These are phyloP conservation scores for Naganishia kalamii DNA, from an alignment of 768 basidiomycete species.

Conservation along the genomic window DNA sequence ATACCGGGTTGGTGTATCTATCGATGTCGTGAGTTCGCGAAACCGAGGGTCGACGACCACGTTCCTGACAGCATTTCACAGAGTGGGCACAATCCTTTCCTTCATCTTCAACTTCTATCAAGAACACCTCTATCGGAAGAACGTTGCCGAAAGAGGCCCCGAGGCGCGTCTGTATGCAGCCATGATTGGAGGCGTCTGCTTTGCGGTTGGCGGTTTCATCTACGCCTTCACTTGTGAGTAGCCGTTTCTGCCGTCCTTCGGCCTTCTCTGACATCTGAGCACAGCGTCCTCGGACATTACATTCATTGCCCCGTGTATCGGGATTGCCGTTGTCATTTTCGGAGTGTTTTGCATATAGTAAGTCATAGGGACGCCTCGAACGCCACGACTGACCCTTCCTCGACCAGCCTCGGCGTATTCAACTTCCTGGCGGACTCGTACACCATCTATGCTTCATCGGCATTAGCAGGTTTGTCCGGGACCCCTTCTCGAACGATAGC, in stretches of 20 bases:
- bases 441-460: conserved; percentile 59
- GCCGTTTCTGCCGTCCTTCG: not conserved
- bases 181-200: conserved; percentile 38
- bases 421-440: conserved; percentile 63
- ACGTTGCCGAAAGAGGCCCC: conserved; percentile 35
- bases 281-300: conserved; percentile 20
- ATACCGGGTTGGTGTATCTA: conserved; percentile 59
- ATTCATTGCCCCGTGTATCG: conserved; percentile 54
- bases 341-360: conserved; percentile 55
- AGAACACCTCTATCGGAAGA: conserved; percentile 34
- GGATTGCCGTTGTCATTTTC: conserved; percentile 54
- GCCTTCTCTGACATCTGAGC: not conserved
- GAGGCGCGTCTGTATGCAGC: conserved; percentile 43
- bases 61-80: conserved; percentile 5
- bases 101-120: conserved; percentile 38
- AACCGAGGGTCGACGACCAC: not conserved
- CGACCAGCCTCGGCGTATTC: conserved; percentile 44
- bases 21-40: conserved; percentile 49
- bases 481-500: not conserved
- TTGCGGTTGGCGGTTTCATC: conserved; percentile 52
- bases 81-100: conserved; percentile 32
- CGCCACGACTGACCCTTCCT: not conserved
- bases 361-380: not conserved
- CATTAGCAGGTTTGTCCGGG: conserved; percentile 29
- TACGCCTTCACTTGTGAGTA: conserved; percentile 62